Evolutionary conservation across 768 basidiomycete species (phyloP).

Genomic region (Lactifluus pinguis): DNA sequence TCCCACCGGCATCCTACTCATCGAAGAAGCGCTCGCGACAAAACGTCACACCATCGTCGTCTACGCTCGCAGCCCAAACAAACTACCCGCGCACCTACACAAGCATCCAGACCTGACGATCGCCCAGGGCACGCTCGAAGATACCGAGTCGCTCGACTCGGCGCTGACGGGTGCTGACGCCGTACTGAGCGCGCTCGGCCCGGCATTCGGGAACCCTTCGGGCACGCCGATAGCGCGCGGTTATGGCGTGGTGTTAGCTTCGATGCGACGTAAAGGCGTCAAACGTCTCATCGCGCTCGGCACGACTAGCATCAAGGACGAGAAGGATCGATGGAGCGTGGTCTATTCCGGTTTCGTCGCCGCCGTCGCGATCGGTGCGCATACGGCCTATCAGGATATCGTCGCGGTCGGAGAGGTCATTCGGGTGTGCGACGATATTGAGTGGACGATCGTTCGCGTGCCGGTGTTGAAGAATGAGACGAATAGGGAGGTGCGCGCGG

Average conservation of each 20-base stretch:
- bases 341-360: constrained; percentile 36
- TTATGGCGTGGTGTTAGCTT: constrained; percentile 44
- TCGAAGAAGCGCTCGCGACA: constrained; percentile 43
- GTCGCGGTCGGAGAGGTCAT: constrained; percentile 53
- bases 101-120: constrained; percentile 39
- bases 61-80: constrained; percentile 56
- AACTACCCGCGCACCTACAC: constrained; percentile 44
- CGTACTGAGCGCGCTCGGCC: constrained; percentile 62
- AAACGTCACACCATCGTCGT: constrained; percentile 40
- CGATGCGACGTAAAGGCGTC: constrained; percentile 45
- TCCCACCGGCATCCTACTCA: constrained; percentile 45
- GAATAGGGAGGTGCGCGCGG: constrained; percentile 41
- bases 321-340: constrained; percentile 46
- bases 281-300: constrained; percentile 58
- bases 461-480: constrained; percentile 48
- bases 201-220: constrained; percentile 31
- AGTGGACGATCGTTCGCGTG: constrained; percentile 66
- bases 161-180: constrained; percentile 52
- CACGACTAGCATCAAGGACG: constrained; percentile 56
- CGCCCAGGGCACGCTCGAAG: constrained; percentile 47
- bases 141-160: constrained; percentile 38
- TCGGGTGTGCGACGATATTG: constrained; percentile 40
- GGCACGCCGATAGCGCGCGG: constrained; percentile 54
- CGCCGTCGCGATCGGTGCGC: constrained; percentile 33
- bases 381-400: constrained; percentile 57